Conservation (phyloP, 139 green algal genomes). For the Chlamydomonas sphaeroides region DNA sequence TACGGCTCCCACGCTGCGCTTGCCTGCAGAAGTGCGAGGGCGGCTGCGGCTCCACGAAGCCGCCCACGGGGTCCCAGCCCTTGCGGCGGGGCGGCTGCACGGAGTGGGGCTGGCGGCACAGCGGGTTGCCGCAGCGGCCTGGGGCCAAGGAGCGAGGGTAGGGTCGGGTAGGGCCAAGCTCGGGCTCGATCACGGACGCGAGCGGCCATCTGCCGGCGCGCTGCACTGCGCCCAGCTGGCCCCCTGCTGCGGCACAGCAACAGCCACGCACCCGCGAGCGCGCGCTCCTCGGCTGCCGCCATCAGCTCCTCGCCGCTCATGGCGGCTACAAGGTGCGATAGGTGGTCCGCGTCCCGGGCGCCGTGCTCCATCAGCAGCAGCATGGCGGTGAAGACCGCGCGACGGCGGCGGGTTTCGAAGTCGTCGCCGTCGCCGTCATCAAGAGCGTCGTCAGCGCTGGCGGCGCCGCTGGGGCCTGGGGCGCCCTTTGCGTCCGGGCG, state of each 20-base stretch:
- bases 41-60: constrained; percentile 16
- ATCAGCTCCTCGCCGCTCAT: constrained; percentile 56
- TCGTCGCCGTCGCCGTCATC: not conserved
- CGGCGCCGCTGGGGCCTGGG: too few species aligned
- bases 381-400: constrained; percentile 38
- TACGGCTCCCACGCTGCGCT: too few species aligned
- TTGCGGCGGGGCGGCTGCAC: not conserved
- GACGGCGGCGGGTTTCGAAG: constrained; percentile 26
- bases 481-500: too few species aligned
- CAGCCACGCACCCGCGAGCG: constrained; percentile 37
- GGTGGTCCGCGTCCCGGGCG: constrained; percentile 17
- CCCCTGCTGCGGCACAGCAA: not conserved
- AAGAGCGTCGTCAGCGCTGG: not conserved
- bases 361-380: constrained; percentile 57
- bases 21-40: constrained; percentile 39
- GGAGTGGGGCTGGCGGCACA: constrained; percentile 19
- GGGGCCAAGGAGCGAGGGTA: too few species aligned
- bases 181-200: too few species aligned
- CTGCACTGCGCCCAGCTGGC: not conserved
- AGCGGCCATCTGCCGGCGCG: too few species aligned
- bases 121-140: constrained; percentile 59
- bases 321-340: constrained; percentile 32
- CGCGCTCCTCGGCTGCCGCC: constrained; percentile 62
- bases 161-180: too few species aligned
- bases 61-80: constrained; percentile 1